Conservation (phyloP, 192 early-diverging fungal genomes). For the Umbelopsis sp. region DNA sequence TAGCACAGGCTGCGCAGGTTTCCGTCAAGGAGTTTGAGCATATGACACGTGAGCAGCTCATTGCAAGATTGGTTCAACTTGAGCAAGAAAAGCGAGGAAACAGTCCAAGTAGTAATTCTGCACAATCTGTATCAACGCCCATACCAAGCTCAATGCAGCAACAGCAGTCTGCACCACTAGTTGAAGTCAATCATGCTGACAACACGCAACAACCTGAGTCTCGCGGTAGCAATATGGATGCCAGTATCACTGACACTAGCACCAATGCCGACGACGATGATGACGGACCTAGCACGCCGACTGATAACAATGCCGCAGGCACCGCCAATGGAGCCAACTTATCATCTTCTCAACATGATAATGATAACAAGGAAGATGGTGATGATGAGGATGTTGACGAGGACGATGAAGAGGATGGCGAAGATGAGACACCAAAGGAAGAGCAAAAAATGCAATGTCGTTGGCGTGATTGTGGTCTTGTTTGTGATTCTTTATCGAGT, state of each 20-base stretch:
- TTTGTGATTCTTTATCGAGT: slow-evolving; percentile 45
- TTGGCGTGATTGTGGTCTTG: slow-evolving; percentile 55
- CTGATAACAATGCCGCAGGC: slow-evolving; percentile 10
- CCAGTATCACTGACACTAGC: background rate
- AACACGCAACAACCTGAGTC: too few species aligned
- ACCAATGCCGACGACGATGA: slow-evolving; percentile 25
- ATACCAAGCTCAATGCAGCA: slow-evolving; percentile 6
- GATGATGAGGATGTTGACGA: slow-evolving; percentile 25
- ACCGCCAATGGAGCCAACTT: background rate
- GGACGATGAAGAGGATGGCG: slow-evolving; percentile 19
- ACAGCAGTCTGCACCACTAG: background rate
- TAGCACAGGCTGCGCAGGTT: slow-evolving; percentile 1
- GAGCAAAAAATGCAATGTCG: slow-evolving; percentile 40
- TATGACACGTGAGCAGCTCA: slow-evolving; percentile 33
- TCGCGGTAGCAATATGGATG: too few species aligned
- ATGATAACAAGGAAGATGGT: slow-evolving; percentile 23
- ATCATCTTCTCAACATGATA: background rate
- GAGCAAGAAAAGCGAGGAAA: slow-evolving; percentile 29
- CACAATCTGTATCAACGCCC: background rate
- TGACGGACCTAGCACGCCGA: slow-evolving; percentile 19
- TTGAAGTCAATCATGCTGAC: background rate
- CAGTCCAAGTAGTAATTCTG: slow-evolving; percentile 10
- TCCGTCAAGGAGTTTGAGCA: slow-evolving; percentile 27
- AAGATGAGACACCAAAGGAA: slow-evolving; percentile 8
- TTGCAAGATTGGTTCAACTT: slow-evolving; percentile 31